Percentiles rank a stretch among this genome's conserved stretches.
phyloP scores from a whole-genome alignment of 2,329 filamentous ascomycete genomes.

The Orbilia javanica region DNA sequence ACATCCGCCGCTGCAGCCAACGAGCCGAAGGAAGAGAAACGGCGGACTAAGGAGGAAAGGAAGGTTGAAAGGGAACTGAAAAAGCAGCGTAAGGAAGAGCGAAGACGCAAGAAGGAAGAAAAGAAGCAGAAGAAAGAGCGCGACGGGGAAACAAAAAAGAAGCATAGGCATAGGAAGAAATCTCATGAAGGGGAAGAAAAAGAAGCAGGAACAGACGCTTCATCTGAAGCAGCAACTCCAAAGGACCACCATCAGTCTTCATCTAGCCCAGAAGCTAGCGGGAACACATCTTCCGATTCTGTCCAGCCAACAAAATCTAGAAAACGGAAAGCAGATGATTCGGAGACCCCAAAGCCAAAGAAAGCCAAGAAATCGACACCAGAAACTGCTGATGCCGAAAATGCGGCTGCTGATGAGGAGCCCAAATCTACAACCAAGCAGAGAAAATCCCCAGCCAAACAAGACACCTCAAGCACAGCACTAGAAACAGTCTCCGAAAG shows the following conservation, averaged over 20 bases:
- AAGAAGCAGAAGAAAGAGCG: slow-evolving; percentile 27
- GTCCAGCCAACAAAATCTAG: background rate
- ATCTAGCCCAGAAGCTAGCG: background rate
- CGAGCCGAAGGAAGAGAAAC: slow-evolving; percentile 15
- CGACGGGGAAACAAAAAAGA: slow-evolving; percentile 16
- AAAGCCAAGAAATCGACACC: background rate
- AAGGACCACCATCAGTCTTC: background rate
- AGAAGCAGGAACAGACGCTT: background rate
- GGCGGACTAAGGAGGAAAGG: background rate
- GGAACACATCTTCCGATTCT: background rate
- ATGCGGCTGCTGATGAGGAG: background rate
- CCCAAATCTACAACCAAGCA: slow-evolving; percentile 1
- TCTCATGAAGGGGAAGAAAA: background rate
- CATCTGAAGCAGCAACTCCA: background rate
- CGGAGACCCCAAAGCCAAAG: slow-evolving; percentile 22
- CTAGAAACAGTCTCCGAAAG: slow-evolving; percentile 32
- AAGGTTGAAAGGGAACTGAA: slow-evolving; percentile 8
- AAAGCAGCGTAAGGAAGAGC: slow-evolving; percentile 21
- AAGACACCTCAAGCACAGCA: background rate
- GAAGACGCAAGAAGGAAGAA: slow-evolving; percentile 10
- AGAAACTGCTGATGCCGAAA: background rate
- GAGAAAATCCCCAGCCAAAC: slow-evolving; percentile 17
- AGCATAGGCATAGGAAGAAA: slow-evolving; percentile 12
- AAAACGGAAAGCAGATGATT: slow-evolving; percentile 12
- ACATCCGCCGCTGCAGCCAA: background rate